These are phyloP conservation scores for Rhizophagus clarus DNA, from an alignment of 192 early-diverging fungal genomes.

Conservation along the genomic window DNA sequence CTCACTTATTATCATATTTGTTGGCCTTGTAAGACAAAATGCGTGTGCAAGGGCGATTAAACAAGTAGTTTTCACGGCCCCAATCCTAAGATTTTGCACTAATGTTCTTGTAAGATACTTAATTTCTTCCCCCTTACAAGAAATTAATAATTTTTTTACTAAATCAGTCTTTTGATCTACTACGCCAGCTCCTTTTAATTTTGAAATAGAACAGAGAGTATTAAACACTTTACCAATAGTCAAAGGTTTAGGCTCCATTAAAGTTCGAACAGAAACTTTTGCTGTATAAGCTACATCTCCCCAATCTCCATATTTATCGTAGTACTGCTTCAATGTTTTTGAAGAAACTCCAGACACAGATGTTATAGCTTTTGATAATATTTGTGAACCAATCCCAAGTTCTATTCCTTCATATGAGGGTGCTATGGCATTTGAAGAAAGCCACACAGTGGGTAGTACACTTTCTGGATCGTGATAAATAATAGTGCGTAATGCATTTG, in stretches of 20 bases:
- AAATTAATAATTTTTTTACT: conserved; percentile 47
- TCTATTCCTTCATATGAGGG: conserved; percentile 39
- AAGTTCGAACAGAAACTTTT: conserved; percentile 37
- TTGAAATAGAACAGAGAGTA: conserved; percentile 27
- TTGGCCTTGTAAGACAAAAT: conserved; percentile 42
- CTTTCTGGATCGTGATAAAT: conserved; percentile 34
- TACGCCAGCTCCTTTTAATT: conserved; percentile 33
- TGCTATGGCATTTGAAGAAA: conserved; percentile 41
- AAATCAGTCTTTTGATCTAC: conserved; percentile 47
- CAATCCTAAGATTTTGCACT: conserved; percentile 80
- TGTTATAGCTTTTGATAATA: conserved; percentile 36
- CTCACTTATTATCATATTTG: neutral
- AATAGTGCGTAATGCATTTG: conserved; percentile 38
- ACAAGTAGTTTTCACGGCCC: conserved; percentile 80
- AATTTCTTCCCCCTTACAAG: conserved; percentile 46
- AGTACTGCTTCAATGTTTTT: conserved; percentile 31
- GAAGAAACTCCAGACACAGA: conserved; percentile 24
- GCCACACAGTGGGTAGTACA: conserved; percentile 37
- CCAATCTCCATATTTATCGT: conserved; percentile 38
- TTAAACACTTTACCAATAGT: conserved; percentile 32
- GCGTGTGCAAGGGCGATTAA: conserved; percentile 74
- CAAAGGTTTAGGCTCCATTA: conserved; percentile 34
- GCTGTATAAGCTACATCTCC: conserved; percentile 39
- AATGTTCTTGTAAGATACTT: conserved; percentile 46
- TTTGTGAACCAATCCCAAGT: conserved; percentile 37